Base-by-base conservation (phyloP, 352 stramenopile genomes). In the Globisporangium ultimum region DNA sequence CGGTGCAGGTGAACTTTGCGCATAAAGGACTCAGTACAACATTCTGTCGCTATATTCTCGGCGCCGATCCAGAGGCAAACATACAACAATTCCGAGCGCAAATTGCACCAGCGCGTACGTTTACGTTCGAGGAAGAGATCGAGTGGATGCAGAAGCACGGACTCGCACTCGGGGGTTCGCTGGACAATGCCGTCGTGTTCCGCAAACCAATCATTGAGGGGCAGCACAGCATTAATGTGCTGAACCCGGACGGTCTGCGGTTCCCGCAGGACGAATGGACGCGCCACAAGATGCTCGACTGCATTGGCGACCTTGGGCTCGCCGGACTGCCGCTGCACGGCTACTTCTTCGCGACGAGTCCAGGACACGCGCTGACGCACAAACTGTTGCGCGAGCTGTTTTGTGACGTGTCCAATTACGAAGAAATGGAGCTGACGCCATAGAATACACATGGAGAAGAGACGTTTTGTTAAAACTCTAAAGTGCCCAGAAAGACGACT, bases 91-190 rank as follows among this genome's bases (percentile, higher is more conserved):
- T 89, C 50, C 47, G 65, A 1, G 32, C 58, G 0, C 40, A 80
- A 2, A 66, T 90, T 24, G 82, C 80, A 17, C 53, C 74, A 3
- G 76, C 80, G 15, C 72, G 78, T 7, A 92, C 80, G 7, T 89
- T 92, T 63, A 89, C 82, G 45, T 89, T 92, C 52, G 70, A 87
- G 62, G 72, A 89, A 8, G 78, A 89, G 59, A 77, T 90, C 53
- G 67, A 63, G 48, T 82, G 70, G 74, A 78, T 90, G 71, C 82
- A 66, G 32, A 47, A 66, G 1, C 68, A 79, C 43, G 69, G 71
- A 11, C 65, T 92, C 53, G 82, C 78, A 51, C 67, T 65, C 12
- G 82, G 80, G 3, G 80, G 82, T 0, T 87, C 77, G 13, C 67
- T 92, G 4, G 69, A 80, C 22, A 92, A 88, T 45, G 80, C 82